phyloP scores from a whole-genome alignment of 2,329 filamentous ascomycete genomes.

The Erysiphe pisi region DNA sequence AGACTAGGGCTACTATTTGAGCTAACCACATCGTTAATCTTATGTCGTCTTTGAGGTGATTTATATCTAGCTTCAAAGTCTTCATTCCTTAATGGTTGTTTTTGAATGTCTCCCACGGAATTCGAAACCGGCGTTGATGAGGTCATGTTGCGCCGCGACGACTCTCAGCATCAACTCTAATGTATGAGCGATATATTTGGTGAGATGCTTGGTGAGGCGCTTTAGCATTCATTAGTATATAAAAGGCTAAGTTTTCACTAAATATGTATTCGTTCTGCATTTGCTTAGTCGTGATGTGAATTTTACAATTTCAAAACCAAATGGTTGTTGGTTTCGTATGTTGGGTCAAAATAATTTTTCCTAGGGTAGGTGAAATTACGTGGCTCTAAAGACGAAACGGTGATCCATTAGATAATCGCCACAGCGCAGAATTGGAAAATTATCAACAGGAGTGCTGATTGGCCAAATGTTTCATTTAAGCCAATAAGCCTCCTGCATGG shows the following conservation, averaged over 20 bases:
- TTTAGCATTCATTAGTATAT: conserved; percentile 36
- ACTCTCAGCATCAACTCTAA: conserved; percentile 36
- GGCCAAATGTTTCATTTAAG: too few relatives aligned
- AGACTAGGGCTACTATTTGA: conserved; percentile 52
- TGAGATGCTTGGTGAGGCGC: conserved; percentile 36
- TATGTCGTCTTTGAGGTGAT: conserved; percentile 37
- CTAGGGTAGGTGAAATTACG: too few relatives aligned
- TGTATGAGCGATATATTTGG: conserved; percentile 37
- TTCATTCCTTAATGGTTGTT: conserved; percentile 44
- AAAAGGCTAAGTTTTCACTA: conserved; percentile 31
- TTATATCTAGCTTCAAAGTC: conserved; percentile 44
- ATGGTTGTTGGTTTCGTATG: too few relatives aligned
- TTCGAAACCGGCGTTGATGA: conserved; percentile 33
- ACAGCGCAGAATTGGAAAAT: too few relatives aligned
- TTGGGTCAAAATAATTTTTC: too few relatives aligned
- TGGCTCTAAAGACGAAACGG: too few relatives aligned
- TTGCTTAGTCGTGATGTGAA: conserved; percentile 31
- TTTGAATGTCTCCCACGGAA: conserved; percentile 37
- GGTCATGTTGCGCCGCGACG: conserved; percentile 37
- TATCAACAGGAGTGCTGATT: too few relatives aligned
- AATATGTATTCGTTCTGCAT: conserved; percentile 37
- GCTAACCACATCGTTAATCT: conserved; percentile 41
- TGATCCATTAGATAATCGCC: too few relatives aligned
- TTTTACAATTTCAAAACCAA: too few relatives aligned
- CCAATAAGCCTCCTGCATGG: too few relatives aligned